These are phyloP conservation scores for Aegilops bicornis DNA, from an alignment of 176 grass and related monocot genomes.

Conservation along the genomic window DNA sequence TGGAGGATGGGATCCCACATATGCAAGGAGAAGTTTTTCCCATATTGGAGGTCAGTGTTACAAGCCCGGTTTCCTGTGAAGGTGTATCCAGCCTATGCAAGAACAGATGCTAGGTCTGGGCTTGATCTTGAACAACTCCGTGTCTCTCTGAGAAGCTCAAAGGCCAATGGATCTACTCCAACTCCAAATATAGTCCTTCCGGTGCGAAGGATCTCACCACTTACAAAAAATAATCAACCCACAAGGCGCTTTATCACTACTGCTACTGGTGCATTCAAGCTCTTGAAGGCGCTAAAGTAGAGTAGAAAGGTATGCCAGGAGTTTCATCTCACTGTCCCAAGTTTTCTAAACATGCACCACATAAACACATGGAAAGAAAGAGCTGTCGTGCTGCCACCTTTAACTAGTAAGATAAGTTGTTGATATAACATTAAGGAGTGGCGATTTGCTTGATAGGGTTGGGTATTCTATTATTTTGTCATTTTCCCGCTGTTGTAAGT, in stretches of 20 bases:
- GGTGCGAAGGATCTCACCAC: background rate
- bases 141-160: background rate
- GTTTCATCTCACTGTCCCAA: background rate
- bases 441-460: background rate
- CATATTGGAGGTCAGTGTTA: slow-evolving; percentile 1
- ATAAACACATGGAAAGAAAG: background rate
- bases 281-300: slow-evolving; percentile 21
- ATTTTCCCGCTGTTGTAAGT: background rate
- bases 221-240: background rate
- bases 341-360: background rate
- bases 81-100: slow-evolving; percentile 22
- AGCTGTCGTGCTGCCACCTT: background rate
- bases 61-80: background rate
- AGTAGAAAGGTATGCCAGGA: slow-evolving; percentile 10
- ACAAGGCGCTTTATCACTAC: background rate
- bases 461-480: background rate
- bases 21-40: background rate
- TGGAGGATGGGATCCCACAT: slow-evolving; percentile 1
- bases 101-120: background rate
- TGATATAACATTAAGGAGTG: background rate
- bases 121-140: background rate
- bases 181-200: background rate
- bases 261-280: slow-evolving; percentile 19
- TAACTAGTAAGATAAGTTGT: background rate
- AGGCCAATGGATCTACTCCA: background rate